Conservation (phyloP, 257 asterid genomes). For the Coffea canephora region DNA sequence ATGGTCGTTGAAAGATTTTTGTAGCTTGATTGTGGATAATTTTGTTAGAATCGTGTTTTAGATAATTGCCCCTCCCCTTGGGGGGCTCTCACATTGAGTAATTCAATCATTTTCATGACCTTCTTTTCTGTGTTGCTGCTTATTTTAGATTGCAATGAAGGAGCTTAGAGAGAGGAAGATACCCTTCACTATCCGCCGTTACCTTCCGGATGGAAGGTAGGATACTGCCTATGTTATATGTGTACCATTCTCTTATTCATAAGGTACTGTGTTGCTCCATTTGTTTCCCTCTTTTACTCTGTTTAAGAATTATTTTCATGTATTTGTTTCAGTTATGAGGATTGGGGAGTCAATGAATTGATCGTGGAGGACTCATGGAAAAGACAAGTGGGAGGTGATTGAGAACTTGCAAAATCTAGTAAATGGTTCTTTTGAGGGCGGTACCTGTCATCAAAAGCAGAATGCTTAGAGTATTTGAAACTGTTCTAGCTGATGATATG, state of each 20-base stretch:
- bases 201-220: constrained; percentile 91
- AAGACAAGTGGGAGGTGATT: constrained; percentile 53
- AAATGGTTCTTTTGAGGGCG: background rate
- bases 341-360: constrained; percentile 52
- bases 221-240: constrained; percentile 4
- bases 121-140: background rate
- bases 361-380: constrained; percentile 58
- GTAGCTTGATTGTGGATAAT: background rate
- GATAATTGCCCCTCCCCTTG: too few species aligned
- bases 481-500: background rate
- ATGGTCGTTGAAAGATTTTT: background rate
- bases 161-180: constrained; percentile 83
- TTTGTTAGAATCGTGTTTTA: background rate
- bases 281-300: background rate
- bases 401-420: background rate
- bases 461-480: background rate
- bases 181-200: constrained; percentile 88
- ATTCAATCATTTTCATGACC: background rate
- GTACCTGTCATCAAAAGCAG: too few species aligned
- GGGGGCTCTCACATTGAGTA: too few species aligned
- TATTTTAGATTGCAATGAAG: constrained; percentile 82
- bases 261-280: background rate
- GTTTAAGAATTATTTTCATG: background rate
- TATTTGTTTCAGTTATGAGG: constrained; percentile 36
- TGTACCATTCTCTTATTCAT: background rate